phyloP scores from a whole-genome alignment of 2,329 filamentous ascomycete species.

The Ceratocystis smalleyi region DNA sequence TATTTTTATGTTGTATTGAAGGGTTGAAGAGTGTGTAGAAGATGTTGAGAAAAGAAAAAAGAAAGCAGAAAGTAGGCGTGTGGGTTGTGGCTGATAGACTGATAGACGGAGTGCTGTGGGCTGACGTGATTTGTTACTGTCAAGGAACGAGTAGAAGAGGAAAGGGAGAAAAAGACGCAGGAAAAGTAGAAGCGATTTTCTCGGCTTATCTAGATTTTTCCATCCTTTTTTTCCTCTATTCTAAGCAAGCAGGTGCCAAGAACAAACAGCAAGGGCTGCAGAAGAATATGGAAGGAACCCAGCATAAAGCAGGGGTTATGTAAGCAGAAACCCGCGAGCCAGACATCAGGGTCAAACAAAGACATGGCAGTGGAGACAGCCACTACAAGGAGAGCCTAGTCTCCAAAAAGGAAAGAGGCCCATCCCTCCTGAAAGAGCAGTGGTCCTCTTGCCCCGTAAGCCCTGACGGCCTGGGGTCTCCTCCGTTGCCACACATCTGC shows the following conservation, averaged over 20 bases:
- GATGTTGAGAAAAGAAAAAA: no score
- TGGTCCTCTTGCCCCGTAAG: not conserved
- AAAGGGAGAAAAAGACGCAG: conserved; percentile 8
- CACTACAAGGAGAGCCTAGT: not conserved
- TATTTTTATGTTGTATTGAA: no score
- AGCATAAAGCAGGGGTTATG: not conserved
- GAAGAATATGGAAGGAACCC: no score
- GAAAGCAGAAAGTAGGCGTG: not conserved
- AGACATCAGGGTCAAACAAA: no score
- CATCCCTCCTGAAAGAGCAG: no score
- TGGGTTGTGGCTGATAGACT: no score
- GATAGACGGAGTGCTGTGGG: no score
- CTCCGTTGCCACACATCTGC: not conserved
- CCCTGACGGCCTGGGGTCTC: not conserved
- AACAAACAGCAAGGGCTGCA: no score
- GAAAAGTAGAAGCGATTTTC: no score
- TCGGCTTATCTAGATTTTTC: conserved; percentile 10
- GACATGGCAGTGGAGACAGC: no score
- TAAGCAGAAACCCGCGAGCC: not conserved
- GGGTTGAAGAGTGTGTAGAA: no score
- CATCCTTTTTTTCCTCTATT: not conserved
- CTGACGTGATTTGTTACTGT: not conserved
- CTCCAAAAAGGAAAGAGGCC: not conserved
- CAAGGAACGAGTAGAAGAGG: not conserved
- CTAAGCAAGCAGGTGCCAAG: not conserved